Conservation (phyloP, 306 rosid genomes). For the Notholithocarpus densiflorus region DNA sequence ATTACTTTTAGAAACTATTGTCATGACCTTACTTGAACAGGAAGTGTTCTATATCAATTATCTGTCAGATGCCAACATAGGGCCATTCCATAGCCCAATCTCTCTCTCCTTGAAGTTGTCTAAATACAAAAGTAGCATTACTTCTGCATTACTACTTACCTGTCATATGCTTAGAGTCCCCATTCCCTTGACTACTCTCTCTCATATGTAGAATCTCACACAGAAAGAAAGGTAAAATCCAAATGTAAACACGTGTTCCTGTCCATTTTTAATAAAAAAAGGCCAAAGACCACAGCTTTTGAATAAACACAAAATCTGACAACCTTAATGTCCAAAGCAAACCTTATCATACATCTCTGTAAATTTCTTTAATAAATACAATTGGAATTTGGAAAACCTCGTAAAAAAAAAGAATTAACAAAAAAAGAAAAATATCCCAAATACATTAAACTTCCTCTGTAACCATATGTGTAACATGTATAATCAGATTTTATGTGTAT, state of each 20-base stretch:
- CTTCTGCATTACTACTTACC: not conserved
- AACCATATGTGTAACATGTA: not conserved
- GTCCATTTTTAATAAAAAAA: not conserved
- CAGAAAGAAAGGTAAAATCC: not conserved
- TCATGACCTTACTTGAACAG: no score
- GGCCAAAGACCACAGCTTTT: not conserved
- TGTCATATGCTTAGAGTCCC: not conserved
- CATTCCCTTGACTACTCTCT: not conserved
- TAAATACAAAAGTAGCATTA: no score
- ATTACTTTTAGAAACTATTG: not conserved
- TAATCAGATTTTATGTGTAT: constrained; percentile 17
- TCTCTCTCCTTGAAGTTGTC: no score
- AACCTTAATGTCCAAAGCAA: not conserved
- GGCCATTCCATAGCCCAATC: no score
- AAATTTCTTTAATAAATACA: not conserved
- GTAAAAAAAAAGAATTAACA: no score
- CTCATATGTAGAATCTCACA: not conserved
- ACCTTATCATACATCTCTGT: not conserved
- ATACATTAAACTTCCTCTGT: not conserved
- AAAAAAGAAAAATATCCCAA: not conserved
- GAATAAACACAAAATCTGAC: not conserved
- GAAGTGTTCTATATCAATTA: not conserved
- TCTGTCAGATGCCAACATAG: not conserved
- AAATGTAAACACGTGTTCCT: not conserved
- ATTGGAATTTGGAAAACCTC: not conserved